Base-by-base conservation (phyloP, 768 basidiomycete genomes). In the Trametes maxima region DNA sequence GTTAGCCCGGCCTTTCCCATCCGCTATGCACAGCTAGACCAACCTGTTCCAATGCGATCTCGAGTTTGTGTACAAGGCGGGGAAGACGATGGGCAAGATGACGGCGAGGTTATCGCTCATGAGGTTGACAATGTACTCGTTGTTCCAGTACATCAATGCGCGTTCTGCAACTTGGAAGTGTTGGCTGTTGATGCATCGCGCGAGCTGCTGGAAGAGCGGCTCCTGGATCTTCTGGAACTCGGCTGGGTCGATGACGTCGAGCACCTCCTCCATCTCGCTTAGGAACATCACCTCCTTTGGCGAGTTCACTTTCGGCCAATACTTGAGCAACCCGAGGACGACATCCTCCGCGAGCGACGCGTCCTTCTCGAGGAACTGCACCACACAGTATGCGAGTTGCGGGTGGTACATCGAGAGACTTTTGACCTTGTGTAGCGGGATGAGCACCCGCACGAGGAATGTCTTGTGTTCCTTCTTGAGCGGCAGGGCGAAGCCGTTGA, bases 221-320 rank as follows among this genome's bases (percentile, higher is more conserved):
- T 92, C 79, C 75, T 97, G 92, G 62, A 98, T 92, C 82, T 98
- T 98, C 74, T 88, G 88, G 78, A 99, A 99, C 76, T 98, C 95
- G 56, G 84, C 83, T 1, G 94, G 94, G 70, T 98, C 95, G 66
- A 97, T 98, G 61, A 99, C 97, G 75, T 99, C 97, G 64, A 99
- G 77, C 4, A 99, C 92, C 79, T 99, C 97, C 76, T 99, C 97
- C 54, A 99, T 94, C 78, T 99, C 97, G 76, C 98, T 98, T 60
- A 99, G 80, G 79, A 92, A 99, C 97, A 99, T 99, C 75, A 98
- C 97, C 72, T 99, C 97, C 79, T 99, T 99, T 16, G 95, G 95
- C 36, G 92, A 94, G 75, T 99, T 98, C 68, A 99, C 97, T 76
- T 98, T 98, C 35, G 97, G 97, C 97, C 97, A 99, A 76, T 84